These are phyloP conservation scores for Bauhinia variegata DNA, from an alignment of 306 rosid genomes.

Conservation along the genomic window DNA sequence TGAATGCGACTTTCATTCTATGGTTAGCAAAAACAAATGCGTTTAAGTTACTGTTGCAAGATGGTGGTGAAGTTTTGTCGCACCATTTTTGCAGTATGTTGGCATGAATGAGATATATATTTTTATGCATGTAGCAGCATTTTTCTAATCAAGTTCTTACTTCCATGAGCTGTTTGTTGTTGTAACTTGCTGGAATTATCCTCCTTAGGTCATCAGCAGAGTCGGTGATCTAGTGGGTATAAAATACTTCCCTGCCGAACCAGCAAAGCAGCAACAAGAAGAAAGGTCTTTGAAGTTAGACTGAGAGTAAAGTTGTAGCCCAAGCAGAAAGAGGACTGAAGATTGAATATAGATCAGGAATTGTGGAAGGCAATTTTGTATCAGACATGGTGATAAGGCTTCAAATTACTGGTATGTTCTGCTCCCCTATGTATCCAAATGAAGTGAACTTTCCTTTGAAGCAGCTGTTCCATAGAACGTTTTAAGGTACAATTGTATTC, in stretches of 20 bases:
- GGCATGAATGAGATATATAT: too few species aligned
- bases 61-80: neutral
- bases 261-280: conserved; percentile 49
- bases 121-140: neutral
- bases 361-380: conserved; percentile 15
- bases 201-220: conserved; percentile 58
- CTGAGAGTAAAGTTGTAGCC: conserved; percentile 4
- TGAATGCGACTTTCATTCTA: conserved; percentile 18
- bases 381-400: conserved; percentile 20
- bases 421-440: neutral
- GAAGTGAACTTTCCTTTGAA: too few species aligned
- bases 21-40: conserved; percentile 12
- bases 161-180: conserved; percentile 1
- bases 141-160: neutral
- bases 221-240: conserved; percentile 79
- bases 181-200: conserved; percentile 10
- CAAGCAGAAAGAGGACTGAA: neutral
- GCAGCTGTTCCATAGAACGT: neutral
- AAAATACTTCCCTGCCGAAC: conserved; percentile 79
- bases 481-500: too few species aligned
- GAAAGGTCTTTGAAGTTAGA: conserved; percentile 27
- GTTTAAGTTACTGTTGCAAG: neutral
- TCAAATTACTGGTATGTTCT: conserved; percentile 1
- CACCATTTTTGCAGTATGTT: neutral
- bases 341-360: conserved; percentile 18